Evolutionary conservation across 148 eudicot genomes (phyloP).

Genomic region (Camellia sinensis): DNA sequence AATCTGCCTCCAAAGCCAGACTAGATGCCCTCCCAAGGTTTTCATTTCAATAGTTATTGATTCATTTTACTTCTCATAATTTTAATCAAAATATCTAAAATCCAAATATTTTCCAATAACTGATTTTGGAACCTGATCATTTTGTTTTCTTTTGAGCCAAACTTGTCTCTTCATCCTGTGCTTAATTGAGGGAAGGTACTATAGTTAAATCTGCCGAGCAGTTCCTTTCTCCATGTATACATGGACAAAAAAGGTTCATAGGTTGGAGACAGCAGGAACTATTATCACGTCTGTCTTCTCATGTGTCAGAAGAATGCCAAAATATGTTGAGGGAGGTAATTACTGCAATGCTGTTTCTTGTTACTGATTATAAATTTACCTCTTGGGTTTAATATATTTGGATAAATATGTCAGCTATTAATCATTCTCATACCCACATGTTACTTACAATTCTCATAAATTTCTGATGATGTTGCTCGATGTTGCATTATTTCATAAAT

Average conservation of each 20-base stretch:
- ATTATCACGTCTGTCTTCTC: constrained; percentile 28
- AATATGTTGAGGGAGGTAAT: constrained; percentile 33
- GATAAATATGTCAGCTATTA: neutral
- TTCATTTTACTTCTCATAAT: too few relatives aligned
- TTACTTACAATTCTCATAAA: neutral
- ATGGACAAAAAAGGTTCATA: constrained; percentile 29
- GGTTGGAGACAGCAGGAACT: constrained; percentile 39
- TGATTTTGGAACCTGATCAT: too few relatives aligned
- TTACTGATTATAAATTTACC: neutral
- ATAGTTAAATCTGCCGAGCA: constrained; percentile 10
- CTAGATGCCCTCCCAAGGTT: too few relatives aligned
- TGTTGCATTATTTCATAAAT: neutral
- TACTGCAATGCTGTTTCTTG: neutral
- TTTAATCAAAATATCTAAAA: too few relatives aligned
- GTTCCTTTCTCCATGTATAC: constrained; percentile 13
- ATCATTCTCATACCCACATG: neutral
- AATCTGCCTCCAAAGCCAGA: too few relatives aligned
- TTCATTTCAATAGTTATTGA: too few relatives aligned
- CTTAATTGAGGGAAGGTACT: constrained; percentile 3
- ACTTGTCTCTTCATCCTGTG: too few relatives aligned
- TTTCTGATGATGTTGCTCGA: neutral
- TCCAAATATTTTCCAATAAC: too few relatives aligned
- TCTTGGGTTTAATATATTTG: neutral
- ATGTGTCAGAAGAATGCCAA: constrained; percentile 28
- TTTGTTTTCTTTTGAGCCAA: too few relatives aligned